Conservation (phyloP, 2,329 filamentous ascomycete species). For the Dryadomyces quercivorus region DNA sequence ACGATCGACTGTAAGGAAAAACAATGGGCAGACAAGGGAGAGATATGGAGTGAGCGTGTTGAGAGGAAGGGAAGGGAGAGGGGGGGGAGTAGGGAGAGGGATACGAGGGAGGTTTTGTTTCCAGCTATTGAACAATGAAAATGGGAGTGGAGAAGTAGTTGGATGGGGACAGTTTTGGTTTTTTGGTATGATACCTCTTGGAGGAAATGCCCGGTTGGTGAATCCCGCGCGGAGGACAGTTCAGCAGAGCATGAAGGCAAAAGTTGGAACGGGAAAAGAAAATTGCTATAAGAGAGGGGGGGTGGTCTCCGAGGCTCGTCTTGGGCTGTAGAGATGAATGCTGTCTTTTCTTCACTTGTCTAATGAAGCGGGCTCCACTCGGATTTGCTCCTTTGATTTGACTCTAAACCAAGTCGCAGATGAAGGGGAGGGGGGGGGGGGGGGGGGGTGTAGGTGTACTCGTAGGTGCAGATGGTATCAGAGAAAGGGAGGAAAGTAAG, state of each 20-base stretch:
- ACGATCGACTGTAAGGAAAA: not conserved
- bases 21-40: not conserved
- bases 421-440: not conserved
- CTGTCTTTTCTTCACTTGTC: constrained; percentile 2
- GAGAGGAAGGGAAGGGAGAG: not conserved
- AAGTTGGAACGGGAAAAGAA: not conserved
- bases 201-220: not conserved
- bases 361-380: constrained; percentile 5
- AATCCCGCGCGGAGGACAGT: not conserved
- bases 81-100: not conserved
- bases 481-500: not conserved
- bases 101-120: not conserved
- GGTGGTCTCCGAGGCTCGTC: not conserved
- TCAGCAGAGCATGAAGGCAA: not conserved
- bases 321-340: not conserved
- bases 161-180: not conserved
- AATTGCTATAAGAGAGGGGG: not conserved
- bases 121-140: not conserved
- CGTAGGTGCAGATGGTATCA: not conserved
- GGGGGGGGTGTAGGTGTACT: no score
- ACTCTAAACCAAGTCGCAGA: constrained; percentile 2
- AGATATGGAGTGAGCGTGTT: not conserved
- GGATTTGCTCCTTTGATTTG: constrained; percentile 6
- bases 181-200: not conserved
- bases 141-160: not conserved